Base-by-base conservation (phyloP, 345 rosid species). In the Pelargonium nanum region DNA sequence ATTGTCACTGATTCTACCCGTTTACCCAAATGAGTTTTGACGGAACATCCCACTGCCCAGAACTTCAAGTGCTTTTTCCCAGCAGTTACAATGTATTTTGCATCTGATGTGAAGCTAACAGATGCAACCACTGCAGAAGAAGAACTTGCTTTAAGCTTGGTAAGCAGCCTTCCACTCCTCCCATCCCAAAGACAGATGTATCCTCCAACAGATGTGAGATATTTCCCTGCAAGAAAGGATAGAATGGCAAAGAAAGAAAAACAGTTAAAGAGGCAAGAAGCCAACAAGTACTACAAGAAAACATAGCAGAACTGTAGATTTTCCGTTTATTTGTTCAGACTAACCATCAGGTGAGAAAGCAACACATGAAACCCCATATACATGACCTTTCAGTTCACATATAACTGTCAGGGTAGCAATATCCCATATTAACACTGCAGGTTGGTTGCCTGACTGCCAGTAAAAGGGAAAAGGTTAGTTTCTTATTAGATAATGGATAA, bases 371-470 rank as follows among this genome's bases (percentile, higher is more conserved):
- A 85, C 69, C 72, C 97, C 88, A 53, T 81, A 84, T 4, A 86
- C 72, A 62, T 89, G 97, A 53, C 85, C 89, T 74, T 80, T 83
- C 60, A 89, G 76, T 70, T 89, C 97, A 40, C 89, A 83, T 26
- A 85, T 60, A 57, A 83, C 70, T 19, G 73, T 59, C 68, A 57
- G 66, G 25, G 74, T 83, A 28, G 71, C 59, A 19, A 67, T 67
- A 57, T 86, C 91, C 97, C 97, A 89, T 21, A 89, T 74, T 67
- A 89, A 71, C 60, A 86, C 94, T 53, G 95, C 78, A 60, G 97
- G 84, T 75, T 81, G 91, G 67, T 75, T 78, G 62, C 79, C 82
- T 61, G 85, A 75, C 97, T 86, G 82, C 74, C 26, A 1, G 19
- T 44, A 48, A 48, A 65, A 56, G 52, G 5, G 52, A 24, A 58